Percentiles rank a stretch among this genome's conserved stretches.
Conservation (phyloP, 2,329 filamentous ascomycete species). For the Colletotrichum sidae region DNA sequence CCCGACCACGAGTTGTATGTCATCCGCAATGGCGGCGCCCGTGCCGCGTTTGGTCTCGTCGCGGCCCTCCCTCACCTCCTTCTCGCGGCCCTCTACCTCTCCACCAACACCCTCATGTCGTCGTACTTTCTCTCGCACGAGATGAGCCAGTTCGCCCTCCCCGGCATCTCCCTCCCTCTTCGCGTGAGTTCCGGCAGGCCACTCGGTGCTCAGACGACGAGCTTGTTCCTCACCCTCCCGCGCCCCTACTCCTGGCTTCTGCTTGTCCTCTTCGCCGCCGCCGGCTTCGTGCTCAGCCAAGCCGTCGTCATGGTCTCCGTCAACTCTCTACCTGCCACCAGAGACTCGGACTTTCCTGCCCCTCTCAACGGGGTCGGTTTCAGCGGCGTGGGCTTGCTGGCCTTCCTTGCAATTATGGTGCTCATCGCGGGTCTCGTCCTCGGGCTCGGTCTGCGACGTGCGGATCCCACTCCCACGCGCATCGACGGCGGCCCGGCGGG, state of each 20-base stretch:
- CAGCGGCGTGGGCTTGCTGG: constrained; percentile 55
- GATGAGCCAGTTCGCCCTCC: constrained; percentile 55
- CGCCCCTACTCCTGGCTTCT: constrained; percentile 58
- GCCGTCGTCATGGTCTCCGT: constrained; percentile 50
- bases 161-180: constrained; percentile 48
- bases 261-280: constrained; percentile 54
- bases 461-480: constrained; percentile 48
- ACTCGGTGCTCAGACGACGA: constrained; percentile 57
- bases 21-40: constrained; percentile 40
- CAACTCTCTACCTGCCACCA: constrained; percentile 37
- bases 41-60: constrained; percentile 51
- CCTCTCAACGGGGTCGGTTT: constrained; percentile 51
- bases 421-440: constrained; percentile 49
- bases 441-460: constrained; percentile 54
- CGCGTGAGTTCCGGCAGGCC: constrained; percentile 60
- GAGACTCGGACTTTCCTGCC: constrained; percentile 29
- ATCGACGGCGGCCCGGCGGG: constrained; percentile 52
- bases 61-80: constrained; percentile 61
- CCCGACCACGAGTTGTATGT: constrained; percentile 49
- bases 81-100: constrained; percentile 59
- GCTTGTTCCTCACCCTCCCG: constrained; percentile 63
- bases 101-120: constrained; percentile 59
- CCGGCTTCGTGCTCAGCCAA: constrained; percentile 58
- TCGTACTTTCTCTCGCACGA: constrained; percentile 64
- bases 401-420: constrained; percentile 54